Conservation (phyloP, 2,329 filamentous ascomycete species). For the Phialocephala subalpina region DNA sequence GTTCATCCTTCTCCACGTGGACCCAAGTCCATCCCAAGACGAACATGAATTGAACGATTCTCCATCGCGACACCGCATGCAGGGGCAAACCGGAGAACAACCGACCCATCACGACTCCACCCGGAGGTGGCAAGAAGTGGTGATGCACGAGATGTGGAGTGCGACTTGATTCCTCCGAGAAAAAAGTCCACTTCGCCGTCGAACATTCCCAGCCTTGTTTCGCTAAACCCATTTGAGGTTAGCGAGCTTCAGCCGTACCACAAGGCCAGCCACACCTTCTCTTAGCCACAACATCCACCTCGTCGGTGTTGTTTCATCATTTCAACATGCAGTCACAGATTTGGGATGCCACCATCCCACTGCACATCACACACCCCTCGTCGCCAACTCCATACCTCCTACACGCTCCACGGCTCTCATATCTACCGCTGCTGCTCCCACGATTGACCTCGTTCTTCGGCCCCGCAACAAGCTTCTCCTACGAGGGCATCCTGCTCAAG, state of each 20-base stretch:
- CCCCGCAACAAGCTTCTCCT: conserved; percentile 64
- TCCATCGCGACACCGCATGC: neutral
- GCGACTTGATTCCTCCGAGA: too few species aligned
- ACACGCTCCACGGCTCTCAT: conserved; percentile 70
- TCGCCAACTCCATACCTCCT: conserved; percentile 51
- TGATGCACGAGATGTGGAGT: too few species aligned
- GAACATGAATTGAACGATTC: neutral
- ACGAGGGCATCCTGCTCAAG: conserved; percentile 73
- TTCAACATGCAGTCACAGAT: conserved; percentile 41
- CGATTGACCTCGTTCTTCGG: conserved; percentile 71
- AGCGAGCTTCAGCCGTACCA: conserved; percentile 10
- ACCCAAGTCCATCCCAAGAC: neutral
- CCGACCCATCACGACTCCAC: neutral
- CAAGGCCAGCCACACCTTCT: neutral
- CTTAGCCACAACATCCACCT: conserved; percentile 1
- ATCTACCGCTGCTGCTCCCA: conserved; percentile 71
- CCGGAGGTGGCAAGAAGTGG: too few species aligned
- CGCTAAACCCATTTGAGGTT: neutral
- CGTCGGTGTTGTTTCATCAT: neutral
- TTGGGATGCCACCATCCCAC: conserved; percentile 44
- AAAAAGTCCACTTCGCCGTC: neutral
- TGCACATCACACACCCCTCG: conserved; percentile 43
- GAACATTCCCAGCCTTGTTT: neutral
- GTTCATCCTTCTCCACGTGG: neutral
- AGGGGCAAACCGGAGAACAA: neutral